A percentile compares a stretch with the other conserved stretches of the same genome.
These are phyloP conservation scores for Singerocomus rubriflavus DNA, from an alignment of 1,284 basidiomycete genomes.

Conservation along the genomic window DNA sequence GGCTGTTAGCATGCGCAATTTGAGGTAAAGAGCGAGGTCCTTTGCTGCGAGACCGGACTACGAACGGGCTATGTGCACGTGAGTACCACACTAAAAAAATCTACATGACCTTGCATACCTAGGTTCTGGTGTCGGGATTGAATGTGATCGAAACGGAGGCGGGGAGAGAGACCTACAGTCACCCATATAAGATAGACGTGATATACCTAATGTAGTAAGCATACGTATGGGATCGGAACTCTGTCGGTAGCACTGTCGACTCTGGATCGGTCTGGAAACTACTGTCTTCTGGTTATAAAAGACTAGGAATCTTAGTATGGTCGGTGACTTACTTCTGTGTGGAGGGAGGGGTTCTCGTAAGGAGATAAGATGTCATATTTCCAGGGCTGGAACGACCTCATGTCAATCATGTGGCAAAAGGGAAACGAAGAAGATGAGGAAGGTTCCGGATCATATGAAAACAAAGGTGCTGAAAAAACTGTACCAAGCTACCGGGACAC, in stretches of 20 bases:
- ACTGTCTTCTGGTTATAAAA: background rate
- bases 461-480: background rate
- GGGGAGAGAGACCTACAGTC: slow-evolving; percentile 18
- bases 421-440: slow-evolving; percentile 4
- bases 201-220: slow-evolving; percentile 5
- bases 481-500: background rate
- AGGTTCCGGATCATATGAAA: background rate
- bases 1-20: background rate
- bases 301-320: background rate
- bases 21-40: slow-evolving; percentile 6
- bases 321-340: slow-evolving; percentile 36
- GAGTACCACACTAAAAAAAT: slow-evolving; percentile 6
- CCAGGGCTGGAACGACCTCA: slow-evolving; percentile 40
- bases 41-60: slow-evolving; percentile 16
- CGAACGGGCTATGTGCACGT: slow-evolving; percentile 23
- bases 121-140: slow-evolving; percentile 55
- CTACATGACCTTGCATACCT: slow-evolving; percentile 30
- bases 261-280: slow-evolving; percentile 15
- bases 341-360: slow-evolving; percentile 43
- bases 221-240: slow-evolving; percentile 19
- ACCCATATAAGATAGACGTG: slow-evolving; percentile 3
- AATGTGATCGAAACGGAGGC: slow-evolving; percentile 30
- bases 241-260: slow-evolving; percentile 20
- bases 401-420: slow-evolving; percentile 8
- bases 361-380: slow-evolving; percentile 46